Conservation (phyloP, 1,284 basidiomycete genomes). For the Paramarasmius palmivorus region DNA sequence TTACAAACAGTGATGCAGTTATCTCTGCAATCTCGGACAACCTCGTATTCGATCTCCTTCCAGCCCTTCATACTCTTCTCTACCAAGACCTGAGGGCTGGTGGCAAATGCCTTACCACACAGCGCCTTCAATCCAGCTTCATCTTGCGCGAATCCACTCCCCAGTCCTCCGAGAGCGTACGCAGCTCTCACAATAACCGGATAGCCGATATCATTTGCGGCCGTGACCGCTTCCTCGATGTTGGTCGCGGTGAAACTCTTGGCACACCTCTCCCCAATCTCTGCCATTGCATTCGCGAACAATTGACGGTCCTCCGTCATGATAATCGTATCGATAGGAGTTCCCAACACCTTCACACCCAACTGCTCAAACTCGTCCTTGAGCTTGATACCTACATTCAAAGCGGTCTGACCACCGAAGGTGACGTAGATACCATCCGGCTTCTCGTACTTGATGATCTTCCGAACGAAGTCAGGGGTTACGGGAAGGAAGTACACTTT, state of each 20-base stretch:
- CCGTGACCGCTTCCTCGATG: conserved; percentile 80
- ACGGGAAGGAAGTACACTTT: conserved; percentile 99
- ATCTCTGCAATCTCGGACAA: conserved; percentile 96
- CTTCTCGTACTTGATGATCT: conserved; percentile 98
- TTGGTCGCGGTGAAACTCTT: conserved; percentile 85
- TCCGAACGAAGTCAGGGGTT: conserved; percentile 95
- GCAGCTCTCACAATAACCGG: conserved; percentile 97
- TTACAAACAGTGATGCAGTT: conserved; percentile 99
- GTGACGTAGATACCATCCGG: conserved; percentile 99
- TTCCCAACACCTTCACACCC: conserved; percentile 93
- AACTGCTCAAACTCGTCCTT: conserved; percentile 91
- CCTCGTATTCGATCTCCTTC: conserved; percentile 99
- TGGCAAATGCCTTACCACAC: conserved; percentile 94
- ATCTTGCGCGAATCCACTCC: conserved; percentile 92
- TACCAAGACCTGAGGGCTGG: conserved; percentile 94
- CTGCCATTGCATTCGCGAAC: conserved; percentile 93
- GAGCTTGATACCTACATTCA: conserved; percentile 96
- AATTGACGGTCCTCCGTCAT: conserved; percentile 96
- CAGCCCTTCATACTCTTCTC: conserved; percentile 99
- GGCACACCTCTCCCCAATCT: conserved; percentile 95
- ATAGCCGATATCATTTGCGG: conserved; percentile 90
- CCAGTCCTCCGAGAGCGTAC: conserved; percentile 93
- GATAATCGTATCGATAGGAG: conserved; percentile 97
- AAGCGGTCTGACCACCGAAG: conserved; percentile 97
- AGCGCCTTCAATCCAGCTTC: conserved; percentile 85